phyloP scores from a whole-genome alignment of 192 early-diverging fungal genomes.

The Rhizophagus prolifer region DNA sequence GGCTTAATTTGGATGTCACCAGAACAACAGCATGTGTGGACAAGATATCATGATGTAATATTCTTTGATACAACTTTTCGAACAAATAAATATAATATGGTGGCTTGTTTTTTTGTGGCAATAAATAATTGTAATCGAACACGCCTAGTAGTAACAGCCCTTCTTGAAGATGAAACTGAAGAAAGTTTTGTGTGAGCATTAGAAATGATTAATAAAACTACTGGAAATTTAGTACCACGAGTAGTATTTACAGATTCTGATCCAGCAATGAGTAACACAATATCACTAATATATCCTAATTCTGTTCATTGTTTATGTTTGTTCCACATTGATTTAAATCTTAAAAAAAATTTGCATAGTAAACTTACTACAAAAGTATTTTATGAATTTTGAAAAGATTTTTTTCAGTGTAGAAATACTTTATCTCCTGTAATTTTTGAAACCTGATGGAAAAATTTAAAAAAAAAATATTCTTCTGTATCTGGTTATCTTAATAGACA shows the following conservation, averaged over 20 bases:
- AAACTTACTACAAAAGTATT: too few species aligned
- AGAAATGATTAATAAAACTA: not conserved
- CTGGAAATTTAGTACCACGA: too few species aligned
- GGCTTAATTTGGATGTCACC: not conserved
- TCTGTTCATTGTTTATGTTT: not conserved
- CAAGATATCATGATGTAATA: conserved; percentile 5
- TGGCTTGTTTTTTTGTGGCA: not conserved
- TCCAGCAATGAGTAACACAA: not conserved
- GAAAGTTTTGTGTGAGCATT: conserved; percentile 3
- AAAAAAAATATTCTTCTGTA: too few species aligned
- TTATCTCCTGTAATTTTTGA: not conserved
- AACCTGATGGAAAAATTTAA: not conserved
- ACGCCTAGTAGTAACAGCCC: not conserved
- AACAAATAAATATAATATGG: not conserved
- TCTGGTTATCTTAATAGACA: too few species aligned
- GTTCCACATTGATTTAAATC: not conserved
- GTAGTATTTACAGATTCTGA: too few species aligned
- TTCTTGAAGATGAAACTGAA: conserved; percentile 1
- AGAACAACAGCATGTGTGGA: not conserved
- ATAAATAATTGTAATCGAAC: not conserved
- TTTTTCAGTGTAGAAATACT: not conserved
- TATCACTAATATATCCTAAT: not conserved
- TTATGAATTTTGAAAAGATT: too few species aligned
- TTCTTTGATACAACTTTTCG: conserved; percentile 1
- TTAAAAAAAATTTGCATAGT: not conserved